Conservation (phyloP, 108 stramenopile species). For the Chaetoceros tenuissimus region DNA sequence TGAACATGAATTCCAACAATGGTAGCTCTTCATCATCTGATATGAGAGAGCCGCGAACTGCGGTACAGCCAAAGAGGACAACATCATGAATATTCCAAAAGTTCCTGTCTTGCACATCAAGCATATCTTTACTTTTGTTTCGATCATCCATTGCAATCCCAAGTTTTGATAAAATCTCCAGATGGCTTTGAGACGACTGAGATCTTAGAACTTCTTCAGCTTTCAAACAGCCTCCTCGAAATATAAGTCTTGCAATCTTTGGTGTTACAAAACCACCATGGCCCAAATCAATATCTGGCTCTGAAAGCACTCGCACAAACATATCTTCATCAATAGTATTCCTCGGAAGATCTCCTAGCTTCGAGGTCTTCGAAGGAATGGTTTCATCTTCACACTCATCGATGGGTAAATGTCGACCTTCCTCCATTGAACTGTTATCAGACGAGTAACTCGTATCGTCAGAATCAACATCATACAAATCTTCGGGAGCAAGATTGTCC, state of each 20-base stretch:
- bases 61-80: conserved; percentile 67
- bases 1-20: conserved; percentile 27
- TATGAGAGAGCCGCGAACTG: conserved; percentile 42
- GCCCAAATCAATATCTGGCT: conserved; percentile 47
- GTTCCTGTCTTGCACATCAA: background rate
- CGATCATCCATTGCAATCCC: background rate
- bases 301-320: conserved; percentile 46
- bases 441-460: background rate
- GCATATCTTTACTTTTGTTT: background rate
- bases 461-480: background rate
- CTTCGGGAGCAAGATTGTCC: background rate
- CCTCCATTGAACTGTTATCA: background rate
- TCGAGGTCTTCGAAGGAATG: background rate
- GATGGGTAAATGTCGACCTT: background rate
- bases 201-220: background rate
- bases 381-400: background rate
- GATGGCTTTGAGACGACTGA: background rate
- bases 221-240: conserved; percentile 23
- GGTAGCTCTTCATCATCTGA: conserved; percentile 21
- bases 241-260: conserved; percentile 49
- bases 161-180: background rate
- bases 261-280: conserved; percentile 73
- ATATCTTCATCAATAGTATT: conserved; percentile 47
- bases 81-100: conserved; percentile 71
- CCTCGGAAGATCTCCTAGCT: conserved; percentile 27